Base-by-base conservation (phyloP, 2,329 filamentous ascomycete genomes). In the Fusarium chuoi region DNA sequence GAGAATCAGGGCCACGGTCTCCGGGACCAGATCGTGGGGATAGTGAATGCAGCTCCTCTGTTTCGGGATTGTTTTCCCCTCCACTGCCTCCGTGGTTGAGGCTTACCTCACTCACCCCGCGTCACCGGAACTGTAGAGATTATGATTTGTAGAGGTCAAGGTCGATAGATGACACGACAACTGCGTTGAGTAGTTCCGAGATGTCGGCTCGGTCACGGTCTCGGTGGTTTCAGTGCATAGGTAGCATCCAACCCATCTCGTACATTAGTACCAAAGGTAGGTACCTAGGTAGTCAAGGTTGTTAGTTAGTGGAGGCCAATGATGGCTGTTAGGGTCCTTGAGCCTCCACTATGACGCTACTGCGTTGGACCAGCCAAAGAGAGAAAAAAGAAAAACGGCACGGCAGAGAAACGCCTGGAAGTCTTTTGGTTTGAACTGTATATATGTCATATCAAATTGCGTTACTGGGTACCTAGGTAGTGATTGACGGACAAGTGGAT, bases 261-360 rank as follows among this genome's bases (percentile, higher is more conserved):
- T 13, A 33, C 33, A 33, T 33, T 33, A 33, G 33, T n/a, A n/a
- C n/a, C n/a, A n/a, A n/a, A n/a, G n/a, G n/a, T n/a, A n/a, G n/a
- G n/a, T n/a, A n/a, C n/a, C n/a, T n/a, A n/a, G n/a, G n/a, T 68
- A 48, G 65, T 60, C 42, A 4, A n/a, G 45, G 26, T 48, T 48
- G 45, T 30, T 17, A 48, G 41, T 41, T 18, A 49, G 67, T 65
- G 67, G 65, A 62, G 64, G 58, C 24, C 24, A 69, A 45, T 52
- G 54, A 67, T 71, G 65, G 54, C 49, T 36, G 30, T 48, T 39
- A 26, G 63, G 62, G 65, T 39, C 42, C 63, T 68, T 30, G 33
- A 59, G 49, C 70, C 67, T 74, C 71, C 71, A 72, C 71, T 74
- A 74, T 74, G 71, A 72, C 71, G 71, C 49, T 68, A 48, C 24